Evolutionary conservation across 2,329 filamentous ascomycete species (phyloP), one percentile per base, ranked within the genome.

Genomic region (Trichoderma asperellum): DNA sequence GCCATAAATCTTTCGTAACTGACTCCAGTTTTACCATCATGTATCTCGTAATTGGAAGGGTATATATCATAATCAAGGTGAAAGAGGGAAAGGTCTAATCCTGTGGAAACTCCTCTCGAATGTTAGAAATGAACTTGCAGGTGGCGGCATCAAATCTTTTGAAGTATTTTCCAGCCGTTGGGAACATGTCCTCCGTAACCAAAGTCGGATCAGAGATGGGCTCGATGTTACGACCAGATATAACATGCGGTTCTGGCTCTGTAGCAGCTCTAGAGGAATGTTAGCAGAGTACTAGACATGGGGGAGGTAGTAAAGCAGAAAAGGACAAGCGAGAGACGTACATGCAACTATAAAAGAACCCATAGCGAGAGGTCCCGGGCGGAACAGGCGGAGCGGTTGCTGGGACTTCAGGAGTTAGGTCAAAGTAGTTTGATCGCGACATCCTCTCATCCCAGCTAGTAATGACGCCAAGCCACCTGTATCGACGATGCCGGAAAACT

Each of bases 101-200:
- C 76, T 97, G 91, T 0, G 95, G 95, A 79, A 94, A 97, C 75
- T 94, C 89, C 74, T 96, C 92, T 73, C 81, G 80, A 37, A 87
- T 76, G 78, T 97, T 98, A 74, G 93, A 97, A 37, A 97, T 85
- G 81, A 98, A 99, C 4, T 81, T 84, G 73, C 88, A 88, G 0
- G 80, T 84, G 40, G 81, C 82, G 5, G 78, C 76, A 79, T 97
- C 92, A 84, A 94, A 98, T 53, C 93, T 85, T 79, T 93, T 96
- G 79, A 99, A 98, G 79, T 92, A 93, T 74, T 90, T 91, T 0
- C 96, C 96, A 3, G 94, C 93, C 73, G 92, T 80, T 57, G 84
- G 83, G 76, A 93, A 86, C 71, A 96, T 83, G 29, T 86, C 74
- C 4, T 86, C 80, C 0, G 86, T 84, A 2, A 91, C 83, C 73